Conservation (phyloP, 2,329 filamentous ascomycete genomes). For the Scedosporium apiospermum region DNA sequence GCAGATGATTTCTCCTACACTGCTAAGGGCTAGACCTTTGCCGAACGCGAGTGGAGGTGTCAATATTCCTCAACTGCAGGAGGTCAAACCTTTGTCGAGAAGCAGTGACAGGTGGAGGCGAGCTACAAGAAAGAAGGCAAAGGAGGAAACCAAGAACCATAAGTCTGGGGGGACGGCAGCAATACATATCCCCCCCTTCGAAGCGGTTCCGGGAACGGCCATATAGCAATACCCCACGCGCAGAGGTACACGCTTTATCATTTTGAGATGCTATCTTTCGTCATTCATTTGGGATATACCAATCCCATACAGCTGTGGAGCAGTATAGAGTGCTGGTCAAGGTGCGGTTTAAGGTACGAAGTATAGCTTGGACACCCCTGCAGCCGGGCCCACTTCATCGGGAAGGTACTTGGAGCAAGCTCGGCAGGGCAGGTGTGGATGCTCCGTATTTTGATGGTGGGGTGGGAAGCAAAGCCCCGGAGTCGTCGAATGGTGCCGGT, state of each 20-base stretch:
- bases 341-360: neutral
- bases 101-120: neutral
- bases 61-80: neutral
- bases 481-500: neutral
- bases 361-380: neutral
- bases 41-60: neutral
- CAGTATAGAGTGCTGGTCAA: neutral
- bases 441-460: neutral
- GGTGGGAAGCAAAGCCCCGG: neutral
- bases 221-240: neutral
- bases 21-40: neutral
- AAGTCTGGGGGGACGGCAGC: neutral
- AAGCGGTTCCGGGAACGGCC: neutral
- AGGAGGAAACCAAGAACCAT: neutral
- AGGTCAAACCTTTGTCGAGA: neutral
- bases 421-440: neutral
- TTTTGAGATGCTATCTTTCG: neutral
- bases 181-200: neutral
- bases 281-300: slow-evolving; percentile 1
- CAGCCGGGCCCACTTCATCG: neutral
- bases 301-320: neutral
- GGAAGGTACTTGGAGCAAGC: neutral
- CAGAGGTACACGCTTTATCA: neutral
- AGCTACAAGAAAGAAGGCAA: neutral
- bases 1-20: too few relatives aligned